Evolutionary conservation across 2,329 filamentous ascomycete genomes (phyloP).

Genomic region (Fusarium subtropicale): DNA sequence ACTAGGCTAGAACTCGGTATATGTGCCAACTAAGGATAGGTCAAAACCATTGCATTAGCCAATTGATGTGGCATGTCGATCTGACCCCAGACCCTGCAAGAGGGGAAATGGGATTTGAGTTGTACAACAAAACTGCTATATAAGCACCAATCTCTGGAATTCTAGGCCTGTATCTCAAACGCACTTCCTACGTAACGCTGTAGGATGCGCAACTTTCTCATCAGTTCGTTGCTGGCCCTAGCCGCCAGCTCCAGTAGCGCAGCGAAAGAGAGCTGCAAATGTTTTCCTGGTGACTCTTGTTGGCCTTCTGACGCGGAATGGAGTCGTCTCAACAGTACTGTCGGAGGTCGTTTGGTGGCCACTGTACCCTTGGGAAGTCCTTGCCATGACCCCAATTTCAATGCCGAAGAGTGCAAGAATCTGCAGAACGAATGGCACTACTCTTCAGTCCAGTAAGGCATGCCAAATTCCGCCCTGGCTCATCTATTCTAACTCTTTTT

Average conservation of each 20-base stretch:
- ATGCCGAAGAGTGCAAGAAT: slow-evolving; percentile 57
- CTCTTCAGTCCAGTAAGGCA: slow-evolving; percentile 58
- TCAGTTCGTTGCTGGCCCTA: neutral
- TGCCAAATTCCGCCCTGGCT: accelerated
- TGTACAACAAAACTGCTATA: neutral
- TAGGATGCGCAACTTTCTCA: neutral
- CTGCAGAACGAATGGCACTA: slow-evolving; percentile 58
- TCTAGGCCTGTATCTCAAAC: accelerated
- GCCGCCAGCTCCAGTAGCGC: neutral
- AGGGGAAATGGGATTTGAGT: neutral
- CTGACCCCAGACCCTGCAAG: neutral
- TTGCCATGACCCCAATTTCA: slow-evolving; percentile 62
- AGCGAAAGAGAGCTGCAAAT: slow-evolving; percentile 10
- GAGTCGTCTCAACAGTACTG: slow-evolving; percentile 61
- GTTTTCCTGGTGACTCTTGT: slow-evolving; percentile 59
- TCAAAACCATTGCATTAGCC: neutral
- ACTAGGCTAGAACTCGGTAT: neutral
- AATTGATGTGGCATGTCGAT: neutral
- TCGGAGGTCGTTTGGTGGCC: slow-evolving; percentile 62
- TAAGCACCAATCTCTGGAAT: neutral
- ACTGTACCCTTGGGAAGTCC: slow-evolving; percentile 62
- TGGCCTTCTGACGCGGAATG: slow-evolving; percentile 63
- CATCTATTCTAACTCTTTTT: accelerated
- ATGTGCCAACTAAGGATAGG: neutral
- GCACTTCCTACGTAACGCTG: accelerated